phyloP scores from a whole-genome alignment of 2,329 filamentous ascomycete genomes.

The Nigrospora osmanthi region DNA sequence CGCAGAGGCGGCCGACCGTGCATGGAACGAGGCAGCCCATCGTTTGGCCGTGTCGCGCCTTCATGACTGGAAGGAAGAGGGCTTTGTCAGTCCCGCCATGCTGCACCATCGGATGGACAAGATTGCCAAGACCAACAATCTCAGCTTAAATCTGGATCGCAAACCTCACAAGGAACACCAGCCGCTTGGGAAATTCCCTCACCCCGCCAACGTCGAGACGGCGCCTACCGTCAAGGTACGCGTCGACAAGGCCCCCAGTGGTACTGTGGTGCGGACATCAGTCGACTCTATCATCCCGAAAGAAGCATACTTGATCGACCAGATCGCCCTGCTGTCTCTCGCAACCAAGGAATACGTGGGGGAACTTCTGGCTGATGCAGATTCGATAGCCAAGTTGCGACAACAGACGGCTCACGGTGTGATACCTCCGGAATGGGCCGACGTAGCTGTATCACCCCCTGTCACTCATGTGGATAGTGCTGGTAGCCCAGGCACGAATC shows the following conservation, averaged over 20 bases:
- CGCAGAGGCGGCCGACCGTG: slow-evolving; percentile 56
- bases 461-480: slow-evolving; percentile 27
- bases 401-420: slow-evolving; percentile 73
- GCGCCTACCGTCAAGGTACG: slow-evolving; percentile 44
- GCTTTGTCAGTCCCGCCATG: slow-evolving; percentile 59
- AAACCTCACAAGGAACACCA: slow-evolving; percentile 33
- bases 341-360: slow-evolving; percentile 74
- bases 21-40: slow-evolving; percentile 59
- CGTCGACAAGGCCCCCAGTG: slow-evolving; percentile 51
- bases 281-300: slow-evolving; percentile 63
- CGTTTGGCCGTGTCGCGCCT: slow-evolving; percentile 51
- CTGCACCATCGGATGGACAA: slow-evolving; percentile 50
- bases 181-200: slow-evolving; percentile 38
- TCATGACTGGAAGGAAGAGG: slow-evolving; percentile 62
- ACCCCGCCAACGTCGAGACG: slow-evolving; percentile 36
- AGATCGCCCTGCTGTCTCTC: slow-evolving; percentile 75
- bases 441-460: slow-evolving; percentile 49
- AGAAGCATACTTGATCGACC: slow-evolving; percentile 70
- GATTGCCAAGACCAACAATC: slow-evolving; percentile 49
- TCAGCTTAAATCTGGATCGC: slow-evolving; percentile 46
- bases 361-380: slow-evolving; percentile 69
- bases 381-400: slow-evolving; percentile 60
- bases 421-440: slow-evolving; percentile 67
- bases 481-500: slow-evolving; percentile 44
- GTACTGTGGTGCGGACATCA: slow-evolving; percentile 51